Evolutionary conservation across 371 early-diverging fungal species (phyloP), one percentile per base, ranked within the genome.

Genomic region (Gilbertella persicaria): DNA sequence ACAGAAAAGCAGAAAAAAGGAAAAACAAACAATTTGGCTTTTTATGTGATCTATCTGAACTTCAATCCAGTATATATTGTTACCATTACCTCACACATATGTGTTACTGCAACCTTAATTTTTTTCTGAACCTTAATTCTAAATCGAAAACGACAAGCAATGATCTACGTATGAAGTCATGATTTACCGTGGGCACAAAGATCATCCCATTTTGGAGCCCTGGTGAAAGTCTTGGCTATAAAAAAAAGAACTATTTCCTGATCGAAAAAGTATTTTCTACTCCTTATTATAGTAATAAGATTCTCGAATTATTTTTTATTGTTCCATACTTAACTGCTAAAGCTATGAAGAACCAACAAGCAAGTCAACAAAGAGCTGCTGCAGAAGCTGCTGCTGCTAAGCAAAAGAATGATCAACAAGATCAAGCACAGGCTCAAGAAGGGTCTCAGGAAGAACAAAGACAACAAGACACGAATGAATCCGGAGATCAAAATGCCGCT

Each of bases 231-330:
- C n/a, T n/a, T n/a, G n/a, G n/a, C n/a, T n/a, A n/a, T n/a, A n/a
- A n/a, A n/a, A n/a, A 33, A 33, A 10, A 33, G 10, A 33, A 6
- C 8, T 12, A 12, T 12, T 33, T 33, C 33, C 4, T 2, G 4
- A 33, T 33, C 20, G 24, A 17, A 21, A 42, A 30, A 21, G n/a
- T n/a, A n/a, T n/a, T n/a, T n/a, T n/a, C n/a, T n/a, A n/a, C n/a
- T n/a, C n/a, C n/a, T n/a, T n/a, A n/a, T n/a, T n/a, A n/a, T n/a
- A n/a, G n/a, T n/a, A n/a, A 44, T n/a, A 60, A 45, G 40, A 55
- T 55, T 55, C 40, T 55, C 26, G 55, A 54, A 55, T 23, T 54
- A 60, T 60, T 60, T 26, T 60, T 55, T 45, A 49, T 60, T 50
- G 28, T 60, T 24, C 50, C 61, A n/a, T 60, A 61, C 37, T 50